Conservation (phyloP, 2,329 filamentous ascomycete species). For the Pseudomassariella vexata region DNA sequence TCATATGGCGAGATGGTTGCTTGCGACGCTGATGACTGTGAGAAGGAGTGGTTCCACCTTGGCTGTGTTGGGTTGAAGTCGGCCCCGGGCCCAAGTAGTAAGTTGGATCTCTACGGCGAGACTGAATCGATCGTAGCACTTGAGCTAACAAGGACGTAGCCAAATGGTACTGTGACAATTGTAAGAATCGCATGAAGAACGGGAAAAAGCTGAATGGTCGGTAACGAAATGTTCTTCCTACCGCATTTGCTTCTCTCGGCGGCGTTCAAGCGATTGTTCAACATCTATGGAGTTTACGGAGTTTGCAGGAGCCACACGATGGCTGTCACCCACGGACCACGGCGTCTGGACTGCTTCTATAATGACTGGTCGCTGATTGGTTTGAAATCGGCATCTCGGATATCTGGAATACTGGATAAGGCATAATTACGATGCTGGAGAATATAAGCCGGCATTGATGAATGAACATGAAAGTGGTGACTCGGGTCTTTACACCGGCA, state of each 20-base stretch:
- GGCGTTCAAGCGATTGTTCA: constrained; percentile 4
- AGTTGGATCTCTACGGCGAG: constrained; percentile 27
- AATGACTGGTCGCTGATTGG: too few relatives aligned
- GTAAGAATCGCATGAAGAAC: constrained; percentile 59
- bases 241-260: neutral
- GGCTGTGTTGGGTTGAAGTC: constrained; percentile 75
- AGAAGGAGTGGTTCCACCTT: constrained; percentile 78
- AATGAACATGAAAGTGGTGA: too few relatives aligned
- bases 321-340: too few relatives aligned
- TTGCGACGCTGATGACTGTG: constrained; percentile 68
- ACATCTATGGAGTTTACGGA: too few relatives aligned
- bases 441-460: too few relatives aligned
- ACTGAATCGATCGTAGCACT: neutral
- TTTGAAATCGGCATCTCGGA: too few relatives aligned
- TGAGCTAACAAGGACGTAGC: constrained; percentile 35
- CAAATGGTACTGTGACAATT: constrained; percentile 80
- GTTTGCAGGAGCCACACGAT: too few relatives aligned
- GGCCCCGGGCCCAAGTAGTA: constrained; percentile 70
- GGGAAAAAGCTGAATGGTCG: constrained; percentile 47
- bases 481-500: too few relatives aligned
- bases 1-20: constrained; percentile 84
- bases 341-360: too few relatives aligned
- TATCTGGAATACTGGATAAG: too few relatives aligned
- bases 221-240: constrained; percentile 19
- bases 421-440: too few relatives aligned